Conservation (phyloP, 495 filamentous ascomycete species). For the Penicillium fimorum region DNA sequence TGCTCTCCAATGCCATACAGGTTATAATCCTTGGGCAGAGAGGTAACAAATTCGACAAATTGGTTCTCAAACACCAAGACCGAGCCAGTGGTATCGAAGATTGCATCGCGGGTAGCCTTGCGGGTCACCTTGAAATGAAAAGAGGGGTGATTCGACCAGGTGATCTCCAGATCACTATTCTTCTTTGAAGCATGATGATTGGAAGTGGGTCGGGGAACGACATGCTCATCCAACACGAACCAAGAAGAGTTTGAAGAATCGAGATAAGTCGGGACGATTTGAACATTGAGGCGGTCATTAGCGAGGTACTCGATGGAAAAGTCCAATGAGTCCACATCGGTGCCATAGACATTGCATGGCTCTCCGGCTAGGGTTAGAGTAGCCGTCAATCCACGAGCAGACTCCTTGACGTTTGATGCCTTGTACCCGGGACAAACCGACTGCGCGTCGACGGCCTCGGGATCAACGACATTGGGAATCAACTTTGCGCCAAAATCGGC, state of each 20-base stretch:
- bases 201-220: constrained; percentile 58
- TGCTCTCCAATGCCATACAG: constrained; percentile 62
- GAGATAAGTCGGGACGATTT: constrained; percentile 59
- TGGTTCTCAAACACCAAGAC: constrained; percentile 62
- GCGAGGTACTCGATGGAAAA: constrained; percentile 58
- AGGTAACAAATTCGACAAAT: constrained; percentile 60
- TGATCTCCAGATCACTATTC: constrained; percentile 53
- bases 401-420: constrained; percentile 49
- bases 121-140: constrained; percentile 60
- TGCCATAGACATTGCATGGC: constrained; percentile 63
- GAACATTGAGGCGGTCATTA: constrained; percentile 51
- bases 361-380: constrained; percentile 52
- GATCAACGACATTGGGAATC: constrained; percentile 69
- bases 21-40: constrained; percentile 60
- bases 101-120: constrained; percentile 53
- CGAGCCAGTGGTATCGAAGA: constrained; percentile 57
- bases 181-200: constrained; percentile 37
- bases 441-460: constrained; percentile 69
- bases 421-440: constrained; percentile 63
- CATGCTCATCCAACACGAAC: constrained; percentile 62
- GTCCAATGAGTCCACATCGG: constrained; percentile 56
- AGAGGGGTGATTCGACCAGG: constrained; percentile 58
- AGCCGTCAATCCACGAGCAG: constrained; percentile 50
- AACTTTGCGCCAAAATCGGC: constrained; percentile 57
- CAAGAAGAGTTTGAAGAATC: constrained; percentile 63